phyloP scores from a whole-genome alignment of 176 grass and related monocot species.

The Oryza longistaminata region DNA sequence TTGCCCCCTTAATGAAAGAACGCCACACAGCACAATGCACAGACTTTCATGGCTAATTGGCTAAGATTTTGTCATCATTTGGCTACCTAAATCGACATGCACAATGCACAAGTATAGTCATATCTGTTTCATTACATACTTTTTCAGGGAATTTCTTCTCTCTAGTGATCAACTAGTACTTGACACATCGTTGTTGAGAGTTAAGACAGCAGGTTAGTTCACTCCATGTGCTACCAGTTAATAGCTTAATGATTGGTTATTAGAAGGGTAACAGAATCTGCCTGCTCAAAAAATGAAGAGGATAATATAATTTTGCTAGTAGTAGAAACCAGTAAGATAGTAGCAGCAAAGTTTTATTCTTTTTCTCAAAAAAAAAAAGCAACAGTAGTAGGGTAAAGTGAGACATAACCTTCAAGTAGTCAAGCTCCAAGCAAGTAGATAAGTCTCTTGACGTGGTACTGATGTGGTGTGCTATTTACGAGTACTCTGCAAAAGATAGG shows the following conservation, averaged over 20 bases:
- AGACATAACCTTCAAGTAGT: neutral
- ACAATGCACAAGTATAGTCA: neutral
- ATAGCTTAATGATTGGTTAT: neutral
- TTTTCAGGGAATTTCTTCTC: neutral
- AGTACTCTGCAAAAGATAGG: constrained; percentile 5
- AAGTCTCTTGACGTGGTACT: constrained; percentile 25
- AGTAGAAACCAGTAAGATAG: neutral
- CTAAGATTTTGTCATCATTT: neutral
- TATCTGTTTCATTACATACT: neutral
- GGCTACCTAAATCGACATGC: neutral
- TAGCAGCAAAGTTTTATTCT: neutral
- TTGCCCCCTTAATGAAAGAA: neutral
- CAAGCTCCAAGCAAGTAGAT: neutral
- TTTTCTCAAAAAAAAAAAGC: neutral
- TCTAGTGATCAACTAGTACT: neutral
- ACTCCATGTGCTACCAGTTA: neutral
- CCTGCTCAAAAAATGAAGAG: neutral
- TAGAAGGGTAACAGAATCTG: neutral
- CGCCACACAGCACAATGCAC: neutral
- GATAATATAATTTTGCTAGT: neutral
- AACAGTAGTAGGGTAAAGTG: neutral
- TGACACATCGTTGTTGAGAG: neutral
- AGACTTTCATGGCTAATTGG: neutral
- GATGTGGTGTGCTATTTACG: constrained; percentile 23
- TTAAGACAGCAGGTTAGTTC: neutral